Evolutionary conservation across 345 rosid genomes (phyloP), one percentile per base, ranked within the genome.

Genomic region (Cardamine chenopodiifolia): DNA sequence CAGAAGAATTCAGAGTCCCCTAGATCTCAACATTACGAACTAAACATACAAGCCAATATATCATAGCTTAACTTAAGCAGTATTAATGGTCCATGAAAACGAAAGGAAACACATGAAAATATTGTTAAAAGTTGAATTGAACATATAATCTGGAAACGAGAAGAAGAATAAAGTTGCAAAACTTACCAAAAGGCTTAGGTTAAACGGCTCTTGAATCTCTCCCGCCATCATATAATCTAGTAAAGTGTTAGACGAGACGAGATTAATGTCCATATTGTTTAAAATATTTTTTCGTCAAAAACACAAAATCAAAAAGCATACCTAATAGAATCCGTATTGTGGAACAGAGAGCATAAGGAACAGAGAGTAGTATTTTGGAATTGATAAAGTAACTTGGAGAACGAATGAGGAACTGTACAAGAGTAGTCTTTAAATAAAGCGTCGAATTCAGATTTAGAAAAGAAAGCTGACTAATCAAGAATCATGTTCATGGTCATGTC

Each of bases 121-220:
- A 65, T n/a, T 4, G 4, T 3, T 5, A 6, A 28, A 28, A 19
- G 47, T 10, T 34, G 9, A 48, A 34, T 12, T 4, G 28, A 71
- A 48, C 48, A 47, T 60, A 17, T 71, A 23, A 62, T 42, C 39
- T 40, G 23, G 1, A 50, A 52, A 14, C 6, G 48, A 54, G 19
- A 42, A 54, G 29, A 61, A 47, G 44, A 52, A 55, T 59, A 65
- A 48, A n/a, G 53, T 57, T 18, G 31, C 23, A 47, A 66, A 60
- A 45, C 7, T 40, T 79, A 90, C 98, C 92, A 85, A 84, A 72
- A 83, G 89, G 79, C 89, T 80, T 76, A 86, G 40, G 81, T 63
- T 53, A 56, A 76, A 78, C 37, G 90, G 85, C 34, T 90, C 98
- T 82, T 85, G 85, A 61, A 85, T 69, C 63, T 88, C 89, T 73